These are phyloP conservation scores for Epichloe gansuensis DNA, from an alignment of 2,329 filamentous ascomycete species.

Conservation along the genomic window DNA sequence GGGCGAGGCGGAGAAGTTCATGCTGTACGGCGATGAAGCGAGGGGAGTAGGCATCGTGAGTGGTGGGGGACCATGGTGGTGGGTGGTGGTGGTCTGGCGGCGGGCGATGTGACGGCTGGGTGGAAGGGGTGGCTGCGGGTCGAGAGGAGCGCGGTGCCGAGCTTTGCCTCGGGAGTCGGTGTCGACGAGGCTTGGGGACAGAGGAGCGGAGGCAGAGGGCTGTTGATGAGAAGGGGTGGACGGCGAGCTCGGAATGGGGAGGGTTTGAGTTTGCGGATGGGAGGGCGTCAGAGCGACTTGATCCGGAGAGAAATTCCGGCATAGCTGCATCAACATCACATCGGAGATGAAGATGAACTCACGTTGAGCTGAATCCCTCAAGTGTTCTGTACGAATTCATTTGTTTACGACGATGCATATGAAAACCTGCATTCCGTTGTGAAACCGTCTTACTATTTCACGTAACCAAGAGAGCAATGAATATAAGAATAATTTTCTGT, in stretches of 20 bases:
- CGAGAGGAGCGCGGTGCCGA: conserved; percentile 28
- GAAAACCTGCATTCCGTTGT: too few species aligned
- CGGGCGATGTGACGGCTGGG: conserved; percentile 20
- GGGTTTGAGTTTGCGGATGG: conserved; percentile 27
- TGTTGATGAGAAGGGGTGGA: conserved; percentile 34
- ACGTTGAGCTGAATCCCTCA: too few species aligned
- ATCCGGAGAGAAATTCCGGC: too few species aligned
- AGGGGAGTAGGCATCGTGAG: conserved; percentile 32
- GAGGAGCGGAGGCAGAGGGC: conserved; percentile 26
- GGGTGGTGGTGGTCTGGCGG: conserved; percentile 25
- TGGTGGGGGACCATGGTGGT: conserved; percentile 49
- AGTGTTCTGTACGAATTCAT: too few species aligned
- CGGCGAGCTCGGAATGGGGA: conserved; percentile 37
- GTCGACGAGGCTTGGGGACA: conserved; percentile 33
- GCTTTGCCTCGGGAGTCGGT: conserved; percentile 27
- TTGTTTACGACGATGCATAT: too few species aligned
- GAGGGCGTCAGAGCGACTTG: background rate
- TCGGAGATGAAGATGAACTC: too few species aligned
- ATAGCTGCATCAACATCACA: too few species aligned
- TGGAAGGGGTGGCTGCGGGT: conserved; percentile 42
- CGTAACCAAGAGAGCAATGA: background rate
- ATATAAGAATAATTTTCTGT: conserved; percentile 24
- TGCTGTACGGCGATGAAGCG: conserved; percentile 34
- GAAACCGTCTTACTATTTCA: background rate
- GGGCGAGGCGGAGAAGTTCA: conserved; percentile 30